These are phyloP conservation scores for Daldinia caldariorum DNA, from an alignment of 495 filamentous ascomycete genomes.

Conservation along the genomic window DNA sequence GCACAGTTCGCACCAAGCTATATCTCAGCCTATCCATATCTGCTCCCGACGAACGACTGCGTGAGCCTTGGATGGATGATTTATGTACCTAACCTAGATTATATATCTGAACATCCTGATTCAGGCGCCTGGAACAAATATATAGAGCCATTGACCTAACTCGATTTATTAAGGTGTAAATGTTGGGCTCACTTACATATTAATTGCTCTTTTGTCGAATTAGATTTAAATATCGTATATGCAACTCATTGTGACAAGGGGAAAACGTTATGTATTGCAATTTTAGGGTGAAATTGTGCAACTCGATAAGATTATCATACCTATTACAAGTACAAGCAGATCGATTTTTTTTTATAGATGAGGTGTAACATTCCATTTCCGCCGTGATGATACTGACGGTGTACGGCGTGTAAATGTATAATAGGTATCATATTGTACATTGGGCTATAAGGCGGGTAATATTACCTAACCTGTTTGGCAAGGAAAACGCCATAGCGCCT, in stretches of 20 bases:
- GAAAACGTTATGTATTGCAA: background rate
- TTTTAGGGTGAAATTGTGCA: background rate
- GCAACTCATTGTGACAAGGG: background rate
- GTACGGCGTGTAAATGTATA: background rate
- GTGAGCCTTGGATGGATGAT: background rate
- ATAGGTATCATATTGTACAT: background rate
- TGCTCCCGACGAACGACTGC: background rate
- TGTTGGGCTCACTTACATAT: background rate
- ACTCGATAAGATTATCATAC: background rate
- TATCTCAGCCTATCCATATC: background rate
- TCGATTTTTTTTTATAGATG: background rate
- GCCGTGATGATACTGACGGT: background rate
- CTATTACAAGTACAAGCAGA: background rate
- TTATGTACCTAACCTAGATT: too few species aligned
- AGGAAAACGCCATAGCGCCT: background rate
- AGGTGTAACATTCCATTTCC: background rate
- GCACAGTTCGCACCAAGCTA: constrained; percentile 19
- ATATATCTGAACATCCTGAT: too few species aligned
- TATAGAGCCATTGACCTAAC: background rate
- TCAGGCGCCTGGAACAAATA: background rate
- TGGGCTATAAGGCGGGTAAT: background rate
- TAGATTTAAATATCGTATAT: background rate
- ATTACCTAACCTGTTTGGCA: background rate
- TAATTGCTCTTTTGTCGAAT: background rate
- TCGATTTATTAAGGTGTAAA: background rate